Evolutionary conservation across 164 flowering plant genomes (phyloP).

Genomic region (Tetrastigma voinierianum): DNA sequence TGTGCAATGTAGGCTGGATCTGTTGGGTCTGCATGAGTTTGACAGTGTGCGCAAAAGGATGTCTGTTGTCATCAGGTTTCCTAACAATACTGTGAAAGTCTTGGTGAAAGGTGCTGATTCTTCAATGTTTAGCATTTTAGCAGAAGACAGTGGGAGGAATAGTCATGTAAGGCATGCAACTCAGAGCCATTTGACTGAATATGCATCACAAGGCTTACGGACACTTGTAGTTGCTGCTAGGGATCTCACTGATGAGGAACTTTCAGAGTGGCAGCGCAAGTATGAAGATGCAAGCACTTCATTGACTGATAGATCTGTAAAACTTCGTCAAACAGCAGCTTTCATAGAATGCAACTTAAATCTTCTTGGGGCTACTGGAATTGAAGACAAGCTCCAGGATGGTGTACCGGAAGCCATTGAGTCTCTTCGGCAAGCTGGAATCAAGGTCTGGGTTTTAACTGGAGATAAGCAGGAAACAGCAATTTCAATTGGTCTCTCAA

Average conservation of each 20-base stretch:
- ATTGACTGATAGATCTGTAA: slow-evolving; percentile 63
- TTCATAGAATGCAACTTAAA: slow-evolving; percentile 67
- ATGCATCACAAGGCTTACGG: slow-evolving; percentile 77
- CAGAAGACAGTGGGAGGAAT: slow-evolving; percentile 28
- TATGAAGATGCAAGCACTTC: slow-evolving; percentile 93
- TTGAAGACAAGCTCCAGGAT: slow-evolving; percentile 88
- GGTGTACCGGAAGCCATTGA: slow-evolving; percentile 96
- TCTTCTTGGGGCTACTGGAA: slow-evolving; percentile 83
- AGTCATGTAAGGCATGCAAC: slow-evolving; percentile 41
- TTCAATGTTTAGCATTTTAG: slow-evolving; percentile 67
- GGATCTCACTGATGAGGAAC: slow-evolving; percentile 67
- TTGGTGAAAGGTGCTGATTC: slow-evolving; percentile 94
- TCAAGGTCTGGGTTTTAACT: slow-evolving; percentile 93
- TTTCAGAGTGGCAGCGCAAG: slow-evolving; percentile 70
- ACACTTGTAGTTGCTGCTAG: slow-evolving; percentile 85
- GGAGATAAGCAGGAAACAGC: slow-evolving; percentile 99
- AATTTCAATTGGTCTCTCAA: slow-evolving; percentile 88
- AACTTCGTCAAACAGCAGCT: slow-evolving; percentile 79
- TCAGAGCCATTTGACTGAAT: slow-evolving; percentile 60
- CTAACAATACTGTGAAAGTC: slow-evolving; percentile 70
- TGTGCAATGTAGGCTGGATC: slow-evolving; percentile 51
- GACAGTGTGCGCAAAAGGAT: slow-evolving; percentile 91
- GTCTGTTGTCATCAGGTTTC: slow-evolving; percentile 89
- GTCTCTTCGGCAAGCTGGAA: slow-evolving; percentile 90
- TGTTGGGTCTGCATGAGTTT: slow-evolving; percentile 70